Evolutionary conservation across 768 basidiomycete genomes (phyloP), one percentile per base, ranked within the genome.

Genomic region (Russula emetica): DNA sequence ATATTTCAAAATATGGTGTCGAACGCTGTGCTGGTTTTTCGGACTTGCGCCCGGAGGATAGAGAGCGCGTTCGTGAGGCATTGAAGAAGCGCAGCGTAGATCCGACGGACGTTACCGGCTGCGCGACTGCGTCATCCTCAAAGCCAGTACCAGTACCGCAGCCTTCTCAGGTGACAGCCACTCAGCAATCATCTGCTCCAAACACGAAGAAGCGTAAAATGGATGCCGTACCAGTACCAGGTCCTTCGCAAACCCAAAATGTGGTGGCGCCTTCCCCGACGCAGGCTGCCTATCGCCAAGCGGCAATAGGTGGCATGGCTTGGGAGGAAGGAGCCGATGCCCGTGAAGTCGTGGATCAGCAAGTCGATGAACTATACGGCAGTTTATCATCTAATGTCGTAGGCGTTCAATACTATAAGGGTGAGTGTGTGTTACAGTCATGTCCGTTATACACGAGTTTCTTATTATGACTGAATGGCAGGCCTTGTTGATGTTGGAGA

Each of bases 401-500:
- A 0, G 93, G 93, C 0, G 77, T 94, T 16, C 90, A 92, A 71
- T 92, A 94, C 70, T 94, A 94, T 70, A 78, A 78, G 71, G 88
- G 88, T 83, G 38, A 1, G 38, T 22, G 4, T 22, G 73, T 67
- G 2, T 55, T 57, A 34, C 53, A n/a, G 6, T 36, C 28, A 53
- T 22, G 4, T 36, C 28, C 58, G 28, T 13, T 61, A 14, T 7
- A 45, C 38, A 22, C 5, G 57, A 32, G 44, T 30, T 30, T 38
- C 11, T 18, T 9, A 51, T 55, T 5, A 60, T 30, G 55, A 10
- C 20, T 47, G 6, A 34, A 16, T 14, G 55, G 30, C 61, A 85
- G 93, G 92, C 34, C 70, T 94, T 59, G 93, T 94, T 42, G 90
- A 86, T 18, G 73, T 82, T 2, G 90, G 88, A 24, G 92, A 95